A percentile compares a stretch with the other conserved stretches of the same genome.
Conservation (phyloP, 1,139 yeast species). For the Blastobotrys malaysiensis region DNA sequence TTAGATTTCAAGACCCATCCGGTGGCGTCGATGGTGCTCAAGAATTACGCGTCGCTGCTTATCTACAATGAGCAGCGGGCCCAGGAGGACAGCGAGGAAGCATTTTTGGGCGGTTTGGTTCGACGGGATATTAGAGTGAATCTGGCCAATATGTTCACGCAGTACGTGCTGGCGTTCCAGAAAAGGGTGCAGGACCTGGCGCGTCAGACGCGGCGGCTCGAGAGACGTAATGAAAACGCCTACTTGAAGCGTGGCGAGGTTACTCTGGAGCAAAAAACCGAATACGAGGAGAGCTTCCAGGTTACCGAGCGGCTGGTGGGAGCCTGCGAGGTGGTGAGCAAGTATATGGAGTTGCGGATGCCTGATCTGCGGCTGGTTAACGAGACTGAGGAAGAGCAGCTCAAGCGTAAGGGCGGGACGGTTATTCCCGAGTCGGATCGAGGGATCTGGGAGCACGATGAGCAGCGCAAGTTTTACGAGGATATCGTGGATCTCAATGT, state of each 20-base stretch:
- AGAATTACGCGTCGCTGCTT: conserved; percentile 39
- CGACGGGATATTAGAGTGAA: conserved; percentile 23
- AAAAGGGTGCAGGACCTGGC: conserved; percentile 37
- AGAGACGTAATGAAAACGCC: conserved; percentile 44
- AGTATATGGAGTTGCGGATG: conserved; percentile 35
- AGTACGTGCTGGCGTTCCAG: conserved; percentile 46
- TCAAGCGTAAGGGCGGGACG: conserved; percentile 24
- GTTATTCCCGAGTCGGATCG: conserved; percentile 26
- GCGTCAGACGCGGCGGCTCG: conserved; percentile 35
- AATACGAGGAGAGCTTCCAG: conserved; percentile 38
- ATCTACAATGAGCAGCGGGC: conserved; percentile 18
- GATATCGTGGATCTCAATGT: conserved; percentile 35
- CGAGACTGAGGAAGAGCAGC: conserved; percentile 24
- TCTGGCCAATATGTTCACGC: conserved; percentile 38
- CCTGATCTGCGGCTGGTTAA: conserved; percentile 31
- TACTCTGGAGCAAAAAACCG: conserved; percentile 47
- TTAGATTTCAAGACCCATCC: conserved; percentile 38
- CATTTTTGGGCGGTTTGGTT: conserved; percentile 12
- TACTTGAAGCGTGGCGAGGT: conserved; percentile 63
- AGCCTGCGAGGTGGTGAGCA: conserved; percentile 45
- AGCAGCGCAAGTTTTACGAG: conserved; percentile 58
- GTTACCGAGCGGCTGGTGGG: conserved; percentile 44
- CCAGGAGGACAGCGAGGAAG: not conserved
- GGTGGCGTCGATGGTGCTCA: conserved; percentile 47
- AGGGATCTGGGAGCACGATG: conserved; percentile 63